Base-by-base conservation (phyloP, 1,284 basidiomycete species). In the Cerioporus squamosus region DNA sequence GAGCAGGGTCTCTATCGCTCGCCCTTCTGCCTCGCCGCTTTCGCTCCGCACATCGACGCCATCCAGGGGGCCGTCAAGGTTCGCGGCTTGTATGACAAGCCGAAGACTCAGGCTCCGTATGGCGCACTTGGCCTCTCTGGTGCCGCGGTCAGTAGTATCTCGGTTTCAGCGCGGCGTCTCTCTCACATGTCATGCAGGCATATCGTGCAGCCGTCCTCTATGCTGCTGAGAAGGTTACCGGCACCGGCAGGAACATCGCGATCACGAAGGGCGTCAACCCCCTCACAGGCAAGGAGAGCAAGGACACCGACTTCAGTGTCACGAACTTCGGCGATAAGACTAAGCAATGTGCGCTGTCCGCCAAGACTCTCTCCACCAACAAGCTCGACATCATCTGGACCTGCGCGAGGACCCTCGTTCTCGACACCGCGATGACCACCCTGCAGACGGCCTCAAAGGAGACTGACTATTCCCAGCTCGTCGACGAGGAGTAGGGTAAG, bases 1-100 rank as follows among this genome's bases (percentile, higher is more conserved):
- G 8, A 12, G 33, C 33, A 53, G 52, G 52, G 52, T 4, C 44
- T 53, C 14, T 53, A 53, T 20, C 52, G 44, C 17, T 53, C 52
- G 1, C 52, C 52, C 2, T 53, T 53, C 33, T 15, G 44, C 17
- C 22, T 53, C 33, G 10, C 44, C 5, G 24, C 42, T 5, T 29
- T 53, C 17, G 43, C 44, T 6, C 24, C 17, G 2, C 52, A 53
- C 22, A 38, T 53, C 18, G 44, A 44, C 17, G 52, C 44, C 20
- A 53, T 46, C 17, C 52, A 46, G 24, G 52, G 52, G 6, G 52
- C 52, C 22, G 15, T 47, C 9, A 10, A 17, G 15, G 23, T 38
- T 5, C 44, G 36, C 3, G 17, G 10, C 10, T 36, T 46, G 2
- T 29, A 40, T 24, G n/a, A 12, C 1, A 20, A 3, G 9, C 5